phyloP scores from a whole-genome alignment of 495 filamentous ascomycete species.

The Aspergillus sclerotioniger region DNA sequence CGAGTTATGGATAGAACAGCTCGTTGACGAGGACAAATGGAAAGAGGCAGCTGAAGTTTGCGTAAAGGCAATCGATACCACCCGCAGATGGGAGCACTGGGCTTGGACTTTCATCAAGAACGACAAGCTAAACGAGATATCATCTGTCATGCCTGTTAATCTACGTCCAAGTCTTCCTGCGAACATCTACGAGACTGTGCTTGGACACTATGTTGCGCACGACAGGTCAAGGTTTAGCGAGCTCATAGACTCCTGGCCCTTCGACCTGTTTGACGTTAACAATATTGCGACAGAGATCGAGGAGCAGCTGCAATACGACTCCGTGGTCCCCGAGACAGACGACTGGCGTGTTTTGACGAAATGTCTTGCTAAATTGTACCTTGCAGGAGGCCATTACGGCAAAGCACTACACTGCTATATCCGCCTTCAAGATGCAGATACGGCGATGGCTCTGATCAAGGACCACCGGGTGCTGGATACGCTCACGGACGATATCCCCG shows the following conservation, averaged over 20 bases:
- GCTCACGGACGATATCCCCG: slow-evolving; percentile 82
- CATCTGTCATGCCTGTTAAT: slow-evolving; percentile 72
- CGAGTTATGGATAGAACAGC: slow-evolving; percentile 86
- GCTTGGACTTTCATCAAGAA: slow-evolving; percentile 84
- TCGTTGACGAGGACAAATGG: slow-evolving; percentile 74
- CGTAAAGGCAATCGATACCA: slow-evolving; percentile 74
- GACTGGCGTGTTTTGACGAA: slow-evolving; percentile 86
- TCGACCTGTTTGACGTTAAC: slow-evolving; percentile 75
- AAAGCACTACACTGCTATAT: slow-evolving; percentile 90
- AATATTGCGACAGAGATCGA: slow-evolving; percentile 69
- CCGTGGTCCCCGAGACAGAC: slow-evolving; percentile 67
- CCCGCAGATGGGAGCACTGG: slow-evolving; percentile 90
- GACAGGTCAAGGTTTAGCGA: slow-evolving; percentile 69
- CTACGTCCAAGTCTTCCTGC: slow-evolving; percentile 77
- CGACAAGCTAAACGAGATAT: slow-evolving; percentile 83
- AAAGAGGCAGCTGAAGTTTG: slow-evolving; percentile 70
- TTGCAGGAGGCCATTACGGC: slow-evolving; percentile 72
- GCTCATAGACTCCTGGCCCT: slow-evolving; percentile 80
- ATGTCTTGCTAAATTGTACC: slow-evolving; percentile 76
- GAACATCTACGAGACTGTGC: slow-evolving; percentile 79
- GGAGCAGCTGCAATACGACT: slow-evolving; percentile 65
- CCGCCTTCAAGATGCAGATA: slow-evolving; percentile 84
- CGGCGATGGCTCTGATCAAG: slow-evolving; percentile 77
- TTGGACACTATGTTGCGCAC: slow-evolving; percentile 77
- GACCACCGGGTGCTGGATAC: slow-evolving; percentile 83